Evolutionary conservation across 2,329 filamentous ascomycete species (phyloP), one percentile per base, ranked within the genome.

Genomic region (Albophoma yamanashiensis): DNA sequence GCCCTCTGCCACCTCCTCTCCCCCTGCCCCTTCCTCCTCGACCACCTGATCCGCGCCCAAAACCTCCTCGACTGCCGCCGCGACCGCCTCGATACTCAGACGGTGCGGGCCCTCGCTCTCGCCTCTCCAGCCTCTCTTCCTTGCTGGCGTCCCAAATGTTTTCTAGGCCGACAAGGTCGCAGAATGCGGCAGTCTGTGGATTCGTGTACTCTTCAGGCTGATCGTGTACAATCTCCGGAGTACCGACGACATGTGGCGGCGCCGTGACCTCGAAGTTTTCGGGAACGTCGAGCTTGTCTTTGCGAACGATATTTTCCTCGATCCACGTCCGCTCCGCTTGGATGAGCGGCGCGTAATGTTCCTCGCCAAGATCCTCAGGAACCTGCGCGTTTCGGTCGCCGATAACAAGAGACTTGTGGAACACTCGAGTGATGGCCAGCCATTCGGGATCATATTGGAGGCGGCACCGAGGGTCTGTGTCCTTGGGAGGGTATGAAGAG

Each of bases 361-460:
- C 82, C 71, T 95, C 85, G 25, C 89, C 89, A 34, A 83, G 77
- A 68, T 95, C 80, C 1, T 76, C 71, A 0, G 88, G 79, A 0
- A 82, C 73, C 45, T 74, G 72, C 1, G 82, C 79, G 9, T 75
- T 70, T 6, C 78, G 78, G 63, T 88, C 79, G 61, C 90, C 89
- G 43, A 93, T 76, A 1, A 76, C 73, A 2, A 94, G 78, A 47
- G 84, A 79, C 3, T 78, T 67, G 47, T 89, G 84, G 69, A 97
- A 95, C 9, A 86, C 88, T 50, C 93, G 89, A 15, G 88, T 92
- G 64, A 99, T 97, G 50, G 94, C 89, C 9, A 99, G 85, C 93
- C 93, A 99, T 75, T 99, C 94, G 14, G 87, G 85, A 72, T 99
- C 94, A 70, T 99, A 97, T 56, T 86, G 78, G 0, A 97, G 79